Evolutionary conservation across 345 rosid genomes (phyloP).

Genomic region (Eucalyptus pauciflora): DNA sequence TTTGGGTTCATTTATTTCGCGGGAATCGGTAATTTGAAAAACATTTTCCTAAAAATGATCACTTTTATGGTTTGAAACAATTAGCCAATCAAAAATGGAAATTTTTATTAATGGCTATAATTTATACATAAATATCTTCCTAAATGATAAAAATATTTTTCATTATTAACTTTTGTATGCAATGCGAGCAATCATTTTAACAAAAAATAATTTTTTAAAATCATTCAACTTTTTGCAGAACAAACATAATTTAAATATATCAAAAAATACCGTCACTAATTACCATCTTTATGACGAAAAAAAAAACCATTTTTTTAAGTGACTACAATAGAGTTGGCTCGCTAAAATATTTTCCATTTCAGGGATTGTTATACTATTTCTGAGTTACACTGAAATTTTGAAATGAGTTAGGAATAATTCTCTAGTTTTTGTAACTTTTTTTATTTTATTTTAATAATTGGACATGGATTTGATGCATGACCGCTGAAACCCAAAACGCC

Average conservation of each 20-base stretch:
- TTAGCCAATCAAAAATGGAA: fast-evolving
- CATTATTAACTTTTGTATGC: fast-evolving
- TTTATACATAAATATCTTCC: fast-evolving
- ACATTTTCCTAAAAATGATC: fast-evolving
- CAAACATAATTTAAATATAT: no score
- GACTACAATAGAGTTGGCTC: neutral
- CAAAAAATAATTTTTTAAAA: no score
- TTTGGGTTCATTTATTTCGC: fast-evolving
- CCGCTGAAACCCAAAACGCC: neutral
- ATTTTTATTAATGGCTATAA: fast-evolving
- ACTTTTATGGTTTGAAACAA: fast-evolving
- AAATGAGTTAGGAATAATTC: neutral
- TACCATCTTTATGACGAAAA: no score
- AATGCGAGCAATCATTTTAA: fast-evolving
- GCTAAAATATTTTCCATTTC: neutral
- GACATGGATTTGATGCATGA: neutral
- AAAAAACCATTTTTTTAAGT: neutral
- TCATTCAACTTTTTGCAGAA: fast-evolving
- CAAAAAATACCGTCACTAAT: neutral
- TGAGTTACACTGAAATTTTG: neutral
- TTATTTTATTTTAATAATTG: no score
- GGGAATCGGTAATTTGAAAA: fast-evolving
- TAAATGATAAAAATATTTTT: neutral
- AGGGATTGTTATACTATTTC: neutral
- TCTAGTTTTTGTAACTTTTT: neutral